Conservation (phyloP, 805 yeast genomes). For the Priceomyces castillae region DNA sequence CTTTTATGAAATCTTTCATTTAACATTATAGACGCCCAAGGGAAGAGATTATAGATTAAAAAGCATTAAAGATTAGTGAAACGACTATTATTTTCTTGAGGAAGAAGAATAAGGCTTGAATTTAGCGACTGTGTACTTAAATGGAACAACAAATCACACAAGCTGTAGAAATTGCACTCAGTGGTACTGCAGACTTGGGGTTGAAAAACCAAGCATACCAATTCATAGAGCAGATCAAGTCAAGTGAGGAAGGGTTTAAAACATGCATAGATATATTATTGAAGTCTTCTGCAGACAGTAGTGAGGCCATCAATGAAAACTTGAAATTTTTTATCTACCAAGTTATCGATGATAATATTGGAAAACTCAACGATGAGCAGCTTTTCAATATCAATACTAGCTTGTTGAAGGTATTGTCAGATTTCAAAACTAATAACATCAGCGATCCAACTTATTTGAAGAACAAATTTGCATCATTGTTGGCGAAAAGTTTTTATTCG, state of each 20-base stretch:
- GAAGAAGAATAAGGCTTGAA: neutral
- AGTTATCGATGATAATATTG: conserved; percentile 59
- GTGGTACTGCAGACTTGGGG: conserved; percentile 59
- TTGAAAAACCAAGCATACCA: conserved; percentile 57
- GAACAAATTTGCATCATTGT: conserved; percentile 35
- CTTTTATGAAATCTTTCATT: neutral
- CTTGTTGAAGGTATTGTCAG: conserved; percentile 45
- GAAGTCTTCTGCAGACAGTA: conserved; percentile 14
- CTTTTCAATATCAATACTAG: conserved; percentile 44
- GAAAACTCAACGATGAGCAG: conserved; percentile 44
- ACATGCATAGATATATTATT: conserved; percentile 50
- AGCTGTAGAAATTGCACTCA: conserved; percentile 81
- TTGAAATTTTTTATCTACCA: conserved; percentile 68
- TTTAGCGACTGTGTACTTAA: conserved; percentile 5
- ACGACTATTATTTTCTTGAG: neutral
- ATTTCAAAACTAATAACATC: conserved; percentile 12
- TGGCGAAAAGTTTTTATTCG: conserved; percentile 33
- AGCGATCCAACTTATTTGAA: conserved; percentile 32
- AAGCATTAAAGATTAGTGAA: neutral
- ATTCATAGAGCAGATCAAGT: conserved; percentile 52
- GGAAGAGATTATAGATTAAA: neutral
- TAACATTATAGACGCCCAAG: neutral
- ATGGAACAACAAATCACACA: conserved; percentile 71
- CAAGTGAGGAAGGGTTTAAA: conserved; percentile 54
- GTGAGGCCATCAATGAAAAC: conserved; percentile 41